A percentile compares a stretch with the other conserved stretches of the same genome.
Conservation (phyloP, 2,329 filamentous ascomycete genomes). For the Neonectria sp. region DNA sequence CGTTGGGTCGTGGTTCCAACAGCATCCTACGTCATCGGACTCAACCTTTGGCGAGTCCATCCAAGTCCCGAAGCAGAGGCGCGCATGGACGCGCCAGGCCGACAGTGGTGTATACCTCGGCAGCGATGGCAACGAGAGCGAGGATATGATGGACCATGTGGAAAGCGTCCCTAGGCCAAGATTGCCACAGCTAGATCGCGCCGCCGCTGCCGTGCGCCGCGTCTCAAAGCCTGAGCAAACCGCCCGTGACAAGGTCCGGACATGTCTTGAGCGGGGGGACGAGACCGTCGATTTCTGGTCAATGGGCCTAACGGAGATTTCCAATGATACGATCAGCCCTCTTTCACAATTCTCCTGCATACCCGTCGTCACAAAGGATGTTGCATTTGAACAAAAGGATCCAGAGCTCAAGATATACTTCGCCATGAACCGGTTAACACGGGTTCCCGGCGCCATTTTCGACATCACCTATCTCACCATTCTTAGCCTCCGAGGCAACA, state of each 20-base stretch:
- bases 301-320: constrained; percentile 66
- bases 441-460: constrained; percentile 73
- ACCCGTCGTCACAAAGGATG: constrained; percentile 68
- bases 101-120: constrained; percentile 81
- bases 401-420: constrained; percentile 75
- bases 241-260: constrained; percentile 63
- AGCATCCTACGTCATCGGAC: constrained; percentile 67
- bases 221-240: constrained; percentile 59
- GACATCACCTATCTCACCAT: constrained; percentile 73
- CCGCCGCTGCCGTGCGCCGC: constrained; percentile 45
- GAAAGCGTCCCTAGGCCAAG: constrained; percentile 52
- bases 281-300: constrained; percentile 76
- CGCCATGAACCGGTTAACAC: constrained; percentile 69
- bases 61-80: constrained; percentile 59
- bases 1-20: constrained; percentile 78
- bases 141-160: constrained; percentile 54
- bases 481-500: constrained; percentile 77
- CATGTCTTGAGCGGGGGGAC: constrained; percentile 70
- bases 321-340: constrained; percentile 70
- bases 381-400: constrained; percentile 72
- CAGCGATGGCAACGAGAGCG: constrained; percentile 68
- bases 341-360: constrained; percentile 70
- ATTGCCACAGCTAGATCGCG: constrained; percentile 56
- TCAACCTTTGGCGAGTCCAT: constrained; percentile 60
- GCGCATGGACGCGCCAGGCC: constrained; percentile 70